These are phyloP conservation scores for Takakia lepidozioides DNA, from an alignment of 225 moss, liverwort and hornwort species.

Conservation along the genomic window DNA sequence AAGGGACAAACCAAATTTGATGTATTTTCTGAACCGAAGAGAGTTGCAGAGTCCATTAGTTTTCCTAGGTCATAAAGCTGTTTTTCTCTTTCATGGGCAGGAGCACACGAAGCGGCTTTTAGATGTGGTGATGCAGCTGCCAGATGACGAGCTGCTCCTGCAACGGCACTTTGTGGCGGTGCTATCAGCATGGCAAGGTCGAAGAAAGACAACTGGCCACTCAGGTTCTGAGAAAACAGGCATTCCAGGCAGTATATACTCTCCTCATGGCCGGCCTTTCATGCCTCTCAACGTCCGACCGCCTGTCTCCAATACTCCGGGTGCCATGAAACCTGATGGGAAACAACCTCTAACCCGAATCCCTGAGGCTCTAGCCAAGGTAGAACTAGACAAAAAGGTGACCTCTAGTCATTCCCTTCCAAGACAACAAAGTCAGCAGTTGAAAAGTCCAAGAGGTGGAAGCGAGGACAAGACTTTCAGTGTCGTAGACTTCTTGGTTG, in stretches of 20 bases:
- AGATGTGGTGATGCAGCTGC: conserved; percentile 64
- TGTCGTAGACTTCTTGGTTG: conserved; percentile 49
- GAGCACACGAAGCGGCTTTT: conserved; percentile 85
- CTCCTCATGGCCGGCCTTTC: conserved; percentile 15
- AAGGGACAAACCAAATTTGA: no score
- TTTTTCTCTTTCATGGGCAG: conserved; percentile 21
- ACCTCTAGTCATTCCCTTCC: not conserved
- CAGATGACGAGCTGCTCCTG: conserved; percentile 79
- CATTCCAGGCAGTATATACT: conserved; percentile 3
- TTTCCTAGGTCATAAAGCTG: not conserved
- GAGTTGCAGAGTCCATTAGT: no score
- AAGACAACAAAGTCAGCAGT: not conserved
- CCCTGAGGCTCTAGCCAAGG: conserved; percentile 27
- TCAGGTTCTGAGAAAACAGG: conserved; percentile 11
- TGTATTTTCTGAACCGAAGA: no score
- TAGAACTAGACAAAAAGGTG: conserved; percentile 17
- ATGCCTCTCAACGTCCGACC: conserved; percentile 13
- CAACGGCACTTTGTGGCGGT: conserved; percentile 79
- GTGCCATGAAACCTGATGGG: no score
- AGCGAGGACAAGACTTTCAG: conserved; percentile 28
- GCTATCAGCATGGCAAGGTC: conserved; percentile 37
- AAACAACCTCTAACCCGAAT: conserved; percentile 4
- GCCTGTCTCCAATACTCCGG: no score
- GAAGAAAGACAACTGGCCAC: conserved; percentile 15
- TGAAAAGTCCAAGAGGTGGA: conserved; percentile 4